Conservation (phyloP, 306 rosid genomes). For the Abrus pulchellus region DNA sequence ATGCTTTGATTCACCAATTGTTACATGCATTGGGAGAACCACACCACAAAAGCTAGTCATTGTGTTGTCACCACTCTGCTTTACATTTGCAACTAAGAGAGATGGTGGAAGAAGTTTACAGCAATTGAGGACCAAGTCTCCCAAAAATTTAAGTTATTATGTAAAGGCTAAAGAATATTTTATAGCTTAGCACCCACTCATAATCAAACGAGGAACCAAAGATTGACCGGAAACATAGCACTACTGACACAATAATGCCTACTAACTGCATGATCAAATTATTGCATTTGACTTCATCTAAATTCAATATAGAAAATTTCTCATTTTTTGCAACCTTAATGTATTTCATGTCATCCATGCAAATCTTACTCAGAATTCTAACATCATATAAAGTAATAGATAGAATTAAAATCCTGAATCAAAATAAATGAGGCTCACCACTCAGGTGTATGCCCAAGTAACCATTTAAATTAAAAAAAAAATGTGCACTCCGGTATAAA, state of each 20-base stretch:
- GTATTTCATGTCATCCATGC: slow-evolving; percentile 33
- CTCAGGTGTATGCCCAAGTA: slow-evolving; percentile 10
- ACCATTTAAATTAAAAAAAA: neutral
- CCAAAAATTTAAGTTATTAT: neutral
- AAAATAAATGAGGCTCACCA: slow-evolving; percentile 10
- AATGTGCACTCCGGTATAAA: too few species aligned
- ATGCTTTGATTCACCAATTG: neutral
- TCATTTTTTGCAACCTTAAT: slow-evolving; percentile 18
- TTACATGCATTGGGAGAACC: neutral
- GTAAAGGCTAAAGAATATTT: neutral
- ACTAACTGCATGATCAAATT: slow-evolving; percentile 5
- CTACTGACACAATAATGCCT: neutral
- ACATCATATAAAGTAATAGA: slow-evolving; percentile 34
- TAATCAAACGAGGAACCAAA: too few species aligned
- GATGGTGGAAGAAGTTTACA: neutral
- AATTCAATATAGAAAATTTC: slow-evolving; percentile 1
- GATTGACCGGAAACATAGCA: neutral
- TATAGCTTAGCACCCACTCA: neutral
- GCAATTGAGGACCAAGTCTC: slow-evolving; percentile 6
- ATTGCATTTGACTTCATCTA: slow-evolving; percentile 1
- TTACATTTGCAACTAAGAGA: slow-evolving; percentile 1
- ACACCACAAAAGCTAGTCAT: neutral
- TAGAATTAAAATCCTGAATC: slow-evolving; percentile 38
- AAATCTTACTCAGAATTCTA: slow-evolving; percentile 34
- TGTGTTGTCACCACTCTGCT: neutral